phyloP scores from a whole-genome alignment of 2,329 filamentous ascomycete genomes.

The Hawksworthiomyces lignivorus region DNA sequence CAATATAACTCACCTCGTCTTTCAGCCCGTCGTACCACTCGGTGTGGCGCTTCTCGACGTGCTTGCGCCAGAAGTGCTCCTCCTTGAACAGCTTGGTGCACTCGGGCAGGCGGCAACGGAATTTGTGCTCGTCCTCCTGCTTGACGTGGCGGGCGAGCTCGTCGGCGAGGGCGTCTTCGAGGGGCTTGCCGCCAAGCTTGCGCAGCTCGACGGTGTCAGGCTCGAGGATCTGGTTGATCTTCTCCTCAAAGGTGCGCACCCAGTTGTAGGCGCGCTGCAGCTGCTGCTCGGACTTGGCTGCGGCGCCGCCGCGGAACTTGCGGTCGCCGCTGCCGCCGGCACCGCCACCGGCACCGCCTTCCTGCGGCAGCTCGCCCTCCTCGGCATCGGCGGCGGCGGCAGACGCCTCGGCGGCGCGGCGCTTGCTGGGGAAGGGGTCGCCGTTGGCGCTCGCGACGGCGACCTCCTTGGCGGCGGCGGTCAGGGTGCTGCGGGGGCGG shows the following conservation, averaged over 20 bases:
- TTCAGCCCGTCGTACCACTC: constrained; percentile 79
- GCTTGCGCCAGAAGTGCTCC: constrained; percentile 94
- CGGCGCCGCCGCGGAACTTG: constrained; percentile 59
- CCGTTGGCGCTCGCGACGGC: constrained; percentile 78
- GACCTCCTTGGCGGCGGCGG: constrained; percentile 72
- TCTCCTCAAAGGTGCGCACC: constrained; percentile 98
- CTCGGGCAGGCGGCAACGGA: constrained; percentile 90
- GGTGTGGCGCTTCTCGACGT: constrained; percentile 88
- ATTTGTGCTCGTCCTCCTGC: constrained; percentile 96
- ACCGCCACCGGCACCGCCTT: constrained; percentile 48
- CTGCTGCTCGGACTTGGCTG: constrained; percentile 79
- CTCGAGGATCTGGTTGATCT: constrained; percentile 85
- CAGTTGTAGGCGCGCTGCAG: constrained; percentile 94
- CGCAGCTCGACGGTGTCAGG: constrained; percentile 79
- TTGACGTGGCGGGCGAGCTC: constrained; percentile 85
- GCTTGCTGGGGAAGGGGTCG: constrained; percentile 77
- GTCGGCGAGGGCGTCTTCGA: constrained; percentile 79
- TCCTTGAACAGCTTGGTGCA: constrained; percentile 97
- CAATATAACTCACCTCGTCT: constrained; percentile 60
- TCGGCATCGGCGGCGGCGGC: constrained; percentile 40
- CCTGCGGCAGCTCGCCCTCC: constrained; percentile 54
- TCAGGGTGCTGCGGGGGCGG: constrained; percentile 78
- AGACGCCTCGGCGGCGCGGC: constrained; percentile 51
- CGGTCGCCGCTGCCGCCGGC: constrained; percentile 2
- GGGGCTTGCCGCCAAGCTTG: constrained; percentile 81